A percentile compares a stretch with the other conserved stretches of the same genome.
Evolutionary conservation across 2,329 filamentous ascomycete species (phyloP).

Genomic region (Colletotrichum tamarilloi): DNA sequence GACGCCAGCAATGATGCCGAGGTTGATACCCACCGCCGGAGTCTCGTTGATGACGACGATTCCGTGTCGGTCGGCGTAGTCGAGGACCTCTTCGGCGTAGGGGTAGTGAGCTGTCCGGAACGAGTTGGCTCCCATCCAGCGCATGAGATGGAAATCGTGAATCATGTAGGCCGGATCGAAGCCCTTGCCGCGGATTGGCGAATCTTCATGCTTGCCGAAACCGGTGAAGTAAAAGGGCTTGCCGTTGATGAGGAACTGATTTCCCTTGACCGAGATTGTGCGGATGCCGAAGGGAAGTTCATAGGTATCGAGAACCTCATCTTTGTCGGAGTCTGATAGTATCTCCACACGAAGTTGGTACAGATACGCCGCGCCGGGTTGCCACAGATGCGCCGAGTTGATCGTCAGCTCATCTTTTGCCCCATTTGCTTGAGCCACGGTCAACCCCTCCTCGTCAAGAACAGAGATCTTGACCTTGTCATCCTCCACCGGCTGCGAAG

Average conservation of each 20-base stretch:
- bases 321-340: background rate
- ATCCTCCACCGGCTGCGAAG: background rate
- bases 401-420: constrained; percentile 34
- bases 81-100: constrained; percentile 43
- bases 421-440: constrained; percentile 23
- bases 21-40: constrained; percentile 42
- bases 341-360: constrained; percentile 40
- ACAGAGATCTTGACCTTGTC: constrained; percentile 1
- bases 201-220: constrained; percentile 45
- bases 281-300: constrained; percentile 39
- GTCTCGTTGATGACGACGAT: constrained; percentile 44
- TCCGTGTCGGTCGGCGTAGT: constrained; percentile 43
- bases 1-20: constrained; percentile 35
- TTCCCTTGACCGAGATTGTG: constrained; percentile 37
- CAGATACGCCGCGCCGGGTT: constrained; percentile 42
- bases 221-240: constrained; percentile 45
- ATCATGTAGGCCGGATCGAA: constrained; percentile 45
- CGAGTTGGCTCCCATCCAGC: constrained; percentile 46
- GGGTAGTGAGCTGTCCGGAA: constrained; percentile 46
- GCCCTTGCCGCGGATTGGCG: constrained; percentile 42
- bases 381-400: constrained; percentile 39
- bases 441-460: constrained; percentile 23
- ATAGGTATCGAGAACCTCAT: constrained; percentile 37
- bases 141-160: constrained; percentile 44
- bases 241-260: constrained; percentile 42